These are phyloP conservation scores for Lactifluus piperatus DNA, from an alignment of 768 basidiomycete genomes.

Conservation along the genomic window DNA sequence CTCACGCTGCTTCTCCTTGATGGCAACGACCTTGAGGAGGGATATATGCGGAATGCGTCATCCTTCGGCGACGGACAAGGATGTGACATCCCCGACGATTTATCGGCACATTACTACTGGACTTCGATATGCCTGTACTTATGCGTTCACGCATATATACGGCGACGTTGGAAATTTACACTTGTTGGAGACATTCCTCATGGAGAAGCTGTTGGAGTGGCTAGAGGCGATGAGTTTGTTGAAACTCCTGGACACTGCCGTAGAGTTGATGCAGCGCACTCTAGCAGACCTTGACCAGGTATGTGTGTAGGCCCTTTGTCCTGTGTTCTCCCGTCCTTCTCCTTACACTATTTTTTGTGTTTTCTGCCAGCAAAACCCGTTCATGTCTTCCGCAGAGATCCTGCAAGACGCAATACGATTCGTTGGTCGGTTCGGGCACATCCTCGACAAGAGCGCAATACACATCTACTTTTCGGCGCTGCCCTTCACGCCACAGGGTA, in stretches of 20 bases:
- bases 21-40: conserved; percentile 4
- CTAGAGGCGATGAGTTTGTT: conserved; percentile 10
- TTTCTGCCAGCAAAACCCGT: neutral
- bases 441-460: conserved; percentile 7
- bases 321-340: neutral
- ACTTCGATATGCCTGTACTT: conserved; percentile 7
- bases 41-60: conserved; percentile 5
- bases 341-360: neutral
- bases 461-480: conserved; percentile 10
- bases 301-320: neutral
- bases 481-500: conserved; percentile 9
- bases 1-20: conserved; percentile 8
- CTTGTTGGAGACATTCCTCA: conserved; percentile 5
- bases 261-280: conserved; percentile 2
- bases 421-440: conserved; percentile 7
- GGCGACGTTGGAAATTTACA: neutral
- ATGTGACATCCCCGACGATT: neutral
- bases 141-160: conserved; percentile 1
- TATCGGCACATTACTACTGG: neutral
- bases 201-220: conserved; percentile 13
- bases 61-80: neutral
- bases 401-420: conserved; percentile 11
- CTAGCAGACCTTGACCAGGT: conserved; percentile 3
- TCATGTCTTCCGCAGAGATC: neutral
- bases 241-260: neutral